Evolutionary conservation across 163 green algal species (phyloP).

Genomic region (Chlamydomonas reinhardtii): DNA sequence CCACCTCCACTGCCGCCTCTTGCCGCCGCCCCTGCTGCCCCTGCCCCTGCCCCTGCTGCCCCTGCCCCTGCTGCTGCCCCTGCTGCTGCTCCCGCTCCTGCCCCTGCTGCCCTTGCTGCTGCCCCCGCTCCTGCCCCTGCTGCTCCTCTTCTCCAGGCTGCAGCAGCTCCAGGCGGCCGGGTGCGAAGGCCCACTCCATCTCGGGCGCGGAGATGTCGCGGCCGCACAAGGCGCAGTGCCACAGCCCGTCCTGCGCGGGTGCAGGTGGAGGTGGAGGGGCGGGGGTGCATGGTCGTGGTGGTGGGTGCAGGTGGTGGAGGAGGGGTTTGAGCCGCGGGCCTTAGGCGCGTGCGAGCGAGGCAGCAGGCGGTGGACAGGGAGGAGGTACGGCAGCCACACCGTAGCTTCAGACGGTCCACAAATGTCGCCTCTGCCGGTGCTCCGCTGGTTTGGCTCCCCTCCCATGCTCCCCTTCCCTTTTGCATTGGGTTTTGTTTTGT

Average conservation of each 20-base stretch:
- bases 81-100: background rate
- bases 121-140: background rate
- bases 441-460: too few relatives aligned
- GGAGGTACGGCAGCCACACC: too few relatives aligned
- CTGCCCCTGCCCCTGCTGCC: too few relatives aligned
- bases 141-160: background rate
- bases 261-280: background rate
- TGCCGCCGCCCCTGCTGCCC: too few relatives aligned
- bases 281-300: background rate
- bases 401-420: too few relatives aligned
- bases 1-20: too few relatives aligned
- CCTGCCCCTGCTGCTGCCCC: conserved; percentile 9
- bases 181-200: conserved; percentile 22
- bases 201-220: conserved; percentile 24
- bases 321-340: too few relatives aligned
- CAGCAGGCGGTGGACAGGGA: too few relatives aligned
- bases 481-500: too few relatives aligned
- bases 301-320: background rate
- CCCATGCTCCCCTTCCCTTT: too few relatives aligned
- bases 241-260: conserved; percentile 33
- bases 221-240: conserved; percentile 46
- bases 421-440: too few relatives aligned
- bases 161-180: background rate
- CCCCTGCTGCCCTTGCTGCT: background rate
- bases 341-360: background rate